Base-by-base conservation (phyloP, 2,329 filamentous ascomycete genomes). In the Pseudogymnoascus sp. region DNA sequence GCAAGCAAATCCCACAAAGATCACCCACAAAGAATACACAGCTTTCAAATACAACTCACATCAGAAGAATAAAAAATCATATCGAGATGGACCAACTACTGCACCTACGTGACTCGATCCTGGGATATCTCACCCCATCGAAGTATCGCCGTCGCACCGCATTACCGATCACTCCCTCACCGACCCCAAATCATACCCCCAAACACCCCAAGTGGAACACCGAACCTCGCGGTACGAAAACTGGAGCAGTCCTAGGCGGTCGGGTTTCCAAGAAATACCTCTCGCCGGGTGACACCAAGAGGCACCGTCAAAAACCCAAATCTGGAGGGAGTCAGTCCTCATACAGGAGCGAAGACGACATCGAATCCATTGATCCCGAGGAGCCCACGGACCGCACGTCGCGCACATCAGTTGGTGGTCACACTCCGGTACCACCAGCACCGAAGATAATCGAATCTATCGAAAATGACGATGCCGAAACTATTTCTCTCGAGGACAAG, bases 81-180 rank as follows among this genome's bases (percentile, higher is more conserved):
- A 26, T 50, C 31, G 24, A 63, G 19, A 65, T 65, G 64, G 64
- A 65, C 50, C 44, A 67, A 21, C 47, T 74, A n/a, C 63, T 65
- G 59, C 68, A 63, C 53, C 60, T 74, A 42, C 68, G 67, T 62
- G 70, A 73, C 60, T 67, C 68, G 13, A 50, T 74, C 47, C 60
- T 70, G 29, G 66, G 65, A 16, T 70, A 68, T 59, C 62, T 74
- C 44, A 72, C 72, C 13, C 72, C 72, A 33, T 37, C 63, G 8
- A 59, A 67, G 13, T 72, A 73, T 53, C 72, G 72, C 53, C 72
- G 68, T 38, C 71, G 71, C 21, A 74, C 72, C 16, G 56, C 68
- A 16, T 14, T 44, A 6, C 59, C 40, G 11, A 24, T 53, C 61
- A 56, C 62, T n/a, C 37, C 44, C 16, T 31, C 59, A 26, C 37